Evolutionary conservation across 2,329 filamentous ascomycete species (phyloP), one percentile per base, ranked within the genome.

Genomic region (Hypomyces rosellus): DNA sequence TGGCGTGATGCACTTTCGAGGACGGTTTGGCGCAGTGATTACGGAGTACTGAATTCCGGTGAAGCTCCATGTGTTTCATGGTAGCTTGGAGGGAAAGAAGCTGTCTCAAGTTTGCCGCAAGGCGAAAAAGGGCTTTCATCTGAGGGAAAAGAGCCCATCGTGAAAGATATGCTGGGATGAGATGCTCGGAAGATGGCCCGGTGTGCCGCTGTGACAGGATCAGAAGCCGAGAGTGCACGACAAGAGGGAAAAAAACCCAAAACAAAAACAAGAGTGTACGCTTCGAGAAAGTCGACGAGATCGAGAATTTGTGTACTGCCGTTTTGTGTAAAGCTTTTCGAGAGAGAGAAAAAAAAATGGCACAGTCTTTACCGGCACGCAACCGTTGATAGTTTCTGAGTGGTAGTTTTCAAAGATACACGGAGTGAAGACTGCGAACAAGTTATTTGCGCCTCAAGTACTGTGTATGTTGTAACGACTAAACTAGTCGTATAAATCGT

Each of bases 11-110:
- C 51, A 50, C 49, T 50, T 49, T 53, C 44, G 38, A 34, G 22
- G 30, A 34, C 38, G 51, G 51, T 53, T 53, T 45, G 51, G 51
- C 51, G 51, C 51, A 53, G 51, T 45, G 47, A 48, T 50, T 43
- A 50, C 48, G 51, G 51, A 53, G 51, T 53, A 53, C 43, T 50
- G 51, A 53, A 50, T 46, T 41, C 51, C 45, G 50, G 46, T 52
- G 46, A 49, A 46, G 46, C 50, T 41, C 50, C 46, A 37, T 45
- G 49, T 42, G 12, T 52, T 49, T 52, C 46, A 39, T 46, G 43
- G 48, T 50, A 39, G 48, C 51, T 50, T 48, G 47, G 41, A 30
- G 51, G 44, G 39, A 53, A 53, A 50, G 51, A 53, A 53, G 51
- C 51, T 46, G 38, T 44, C 50, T 53, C 43, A 50, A 48, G 45